These are phyloP conservation scores for Candida insectalens DNA, from an alignment of 805 yeast genomes.

Conservation along the genomic window DNA sequence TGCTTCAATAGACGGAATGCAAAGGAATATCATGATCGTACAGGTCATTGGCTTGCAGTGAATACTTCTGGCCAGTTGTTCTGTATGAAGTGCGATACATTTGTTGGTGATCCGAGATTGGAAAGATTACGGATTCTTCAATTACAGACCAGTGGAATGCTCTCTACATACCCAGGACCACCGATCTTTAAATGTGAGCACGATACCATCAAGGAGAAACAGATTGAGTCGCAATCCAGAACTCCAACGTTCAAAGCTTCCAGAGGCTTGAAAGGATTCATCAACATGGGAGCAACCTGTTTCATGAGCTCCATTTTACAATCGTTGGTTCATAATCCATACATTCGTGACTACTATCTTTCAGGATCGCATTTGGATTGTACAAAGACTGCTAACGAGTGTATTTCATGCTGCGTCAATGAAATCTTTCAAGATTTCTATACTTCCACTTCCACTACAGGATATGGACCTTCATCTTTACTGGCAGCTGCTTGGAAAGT, in stretches of 20 bases:
- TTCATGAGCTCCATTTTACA: conserved; percentile 93
- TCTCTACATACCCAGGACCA: conserved; percentile 20
- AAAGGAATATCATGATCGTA: conserved; percentile 44
- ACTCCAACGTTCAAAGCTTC: conserved; percentile 45
- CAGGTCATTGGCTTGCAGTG: conserved; percentile 45
- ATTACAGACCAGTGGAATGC: conserved; percentile 12
- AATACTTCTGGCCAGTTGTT: conserved; percentile 49
- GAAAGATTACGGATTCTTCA: conserved; percentile 37
- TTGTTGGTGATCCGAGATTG: conserved; percentile 50
- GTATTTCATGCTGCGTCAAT: conserved; percentile 83
- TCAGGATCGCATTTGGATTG: conserved; percentile 63
- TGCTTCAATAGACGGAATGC: too few species aligned
- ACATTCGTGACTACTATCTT: conserved; percentile 68
- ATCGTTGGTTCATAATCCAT: conserved; percentile 82
- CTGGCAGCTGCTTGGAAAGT: conserved; percentile 84
- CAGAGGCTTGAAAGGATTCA: conserved; percentile 80
- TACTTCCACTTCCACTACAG: conserved; percentile 49
- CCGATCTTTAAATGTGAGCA: conserved; percentile 22
- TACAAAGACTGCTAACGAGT: conserved; percentile 30
- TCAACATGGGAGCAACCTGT: conserved; percentile 95
- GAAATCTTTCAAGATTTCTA: conserved; percentile 67
- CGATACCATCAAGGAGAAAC: conserved; percentile 13
- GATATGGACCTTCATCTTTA: conserved; percentile 74
- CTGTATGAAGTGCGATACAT: conserved; percentile 74
- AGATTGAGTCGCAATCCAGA: conserved; percentile 25